phyloP scores from a whole-genome alignment of 495 filamentous ascomycete genomes.

The Eremomyces bilateralis region DNA sequence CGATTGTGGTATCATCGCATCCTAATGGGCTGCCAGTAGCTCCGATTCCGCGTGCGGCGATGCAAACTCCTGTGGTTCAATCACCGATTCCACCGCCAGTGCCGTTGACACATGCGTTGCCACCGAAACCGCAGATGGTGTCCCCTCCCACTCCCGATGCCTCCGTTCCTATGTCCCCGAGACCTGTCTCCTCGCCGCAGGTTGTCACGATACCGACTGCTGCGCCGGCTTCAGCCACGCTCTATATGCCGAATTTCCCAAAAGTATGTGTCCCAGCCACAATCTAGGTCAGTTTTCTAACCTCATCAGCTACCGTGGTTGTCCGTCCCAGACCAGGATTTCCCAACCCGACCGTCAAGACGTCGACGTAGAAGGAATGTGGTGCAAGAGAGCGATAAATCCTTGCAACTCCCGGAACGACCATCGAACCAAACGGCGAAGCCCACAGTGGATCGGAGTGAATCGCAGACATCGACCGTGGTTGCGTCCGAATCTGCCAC shows the following conservation, averaged over 20 bases:
- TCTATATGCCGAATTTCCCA: too few relatives aligned
- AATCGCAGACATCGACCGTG: conserved; percentile 15
- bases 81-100: conserved; percentile 7
- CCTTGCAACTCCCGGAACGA: conserved; percentile 11
- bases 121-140: conserved; percentile 6
- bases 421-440: conserved; percentile 16
- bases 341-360: conserved; percentile 31
- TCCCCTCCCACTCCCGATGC: conserved; percentile 5
- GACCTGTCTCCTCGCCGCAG: background rate
- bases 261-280: too few relatives aligned
- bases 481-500: conserved; percentile 45
- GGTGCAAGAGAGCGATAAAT: conserved; percentile 13
- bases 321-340: conserved; percentile 43
- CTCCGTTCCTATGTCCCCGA: background rate
- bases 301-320: conserved; percentile 80
- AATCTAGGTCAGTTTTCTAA: too few relatives aligned
- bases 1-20: conserved; percentile 19
- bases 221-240: conserved; percentile 1
- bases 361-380: conserved; percentile 23
- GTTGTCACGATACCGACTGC: background rate
- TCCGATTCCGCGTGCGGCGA: conserved; percentile 8
- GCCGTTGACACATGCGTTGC: conserved; percentile 8
- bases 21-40: conserved; percentile 13
- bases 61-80: conserved; percentile 12
- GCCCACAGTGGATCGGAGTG: conserved; percentile 16